phyloP scores from a whole-genome alignment of 495 filamentous ascomycete species.

The Ramalina intermedia region DNA sequence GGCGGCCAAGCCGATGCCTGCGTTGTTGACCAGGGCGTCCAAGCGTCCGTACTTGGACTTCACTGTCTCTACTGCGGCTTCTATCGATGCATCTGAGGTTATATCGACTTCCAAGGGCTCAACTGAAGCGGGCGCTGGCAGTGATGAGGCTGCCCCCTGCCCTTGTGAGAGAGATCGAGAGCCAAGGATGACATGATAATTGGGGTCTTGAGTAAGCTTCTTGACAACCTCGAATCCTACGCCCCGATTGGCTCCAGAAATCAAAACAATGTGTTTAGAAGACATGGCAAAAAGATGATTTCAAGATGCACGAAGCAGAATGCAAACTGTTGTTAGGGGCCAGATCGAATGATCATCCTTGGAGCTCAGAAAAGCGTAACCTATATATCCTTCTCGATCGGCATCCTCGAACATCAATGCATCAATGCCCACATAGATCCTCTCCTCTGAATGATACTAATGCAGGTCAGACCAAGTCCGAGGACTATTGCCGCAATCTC shows the following conservation, averaged over 20 bases:
- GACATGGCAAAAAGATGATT: conserved; percentile 1
- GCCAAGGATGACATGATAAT: conserved; percentile 28
- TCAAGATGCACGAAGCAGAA: not conserved
- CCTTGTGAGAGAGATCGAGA: conserved; percentile 19
- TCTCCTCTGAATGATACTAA: too few relatives aligned
- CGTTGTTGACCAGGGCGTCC: conserved; percentile 29
- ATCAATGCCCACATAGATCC: too few relatives aligned
- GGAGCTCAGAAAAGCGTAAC: too few relatives aligned
- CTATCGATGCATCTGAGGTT: conserved; percentile 24
- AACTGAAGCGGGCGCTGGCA: conserved; percentile 14
- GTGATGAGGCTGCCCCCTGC: conserved; percentile 8
- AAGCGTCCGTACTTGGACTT: conserved; percentile 17
- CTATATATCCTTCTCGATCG: too few relatives aligned
- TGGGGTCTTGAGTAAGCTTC: conserved; percentile 19
- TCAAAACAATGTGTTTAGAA: conserved; percentile 22
- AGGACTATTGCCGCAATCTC: too few relatives aligned
- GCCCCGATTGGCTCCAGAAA: conserved; percentile 33
- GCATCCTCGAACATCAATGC: too few relatives aligned
- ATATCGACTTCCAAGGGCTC: conserved; percentile 28
- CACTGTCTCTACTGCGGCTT: conserved; percentile 21
- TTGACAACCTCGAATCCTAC: conserved; percentile 28
- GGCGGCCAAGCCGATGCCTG: conserved; percentile 7
- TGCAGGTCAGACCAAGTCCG: too few relatives aligned
- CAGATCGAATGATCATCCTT: too few relatives aligned
- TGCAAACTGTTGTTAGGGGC: too few relatives aligned